These are phyloP conservation scores for Pezicula neosporulosa DNA, from an alignment of 2,329 filamentous ascomycete species.

Conservation along the genomic window DNA sequence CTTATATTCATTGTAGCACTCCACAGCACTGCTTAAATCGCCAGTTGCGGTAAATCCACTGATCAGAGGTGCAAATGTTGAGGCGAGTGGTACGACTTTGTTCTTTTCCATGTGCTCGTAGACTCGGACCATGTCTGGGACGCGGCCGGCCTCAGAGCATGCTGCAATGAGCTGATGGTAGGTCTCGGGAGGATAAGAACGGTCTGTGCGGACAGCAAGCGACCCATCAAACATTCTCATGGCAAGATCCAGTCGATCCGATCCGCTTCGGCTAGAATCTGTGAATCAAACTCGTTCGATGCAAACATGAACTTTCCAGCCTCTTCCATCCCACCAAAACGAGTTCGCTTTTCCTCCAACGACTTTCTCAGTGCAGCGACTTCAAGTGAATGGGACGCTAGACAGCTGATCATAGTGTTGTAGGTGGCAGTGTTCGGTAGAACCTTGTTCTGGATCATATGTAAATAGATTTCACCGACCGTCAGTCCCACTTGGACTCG, in stretches of 20 bases:
- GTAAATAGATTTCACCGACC: slow-evolving; percentile 89
- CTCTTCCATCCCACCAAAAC: slow-evolving; percentile 83
- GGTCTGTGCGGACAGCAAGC: slow-evolving; percentile 50
- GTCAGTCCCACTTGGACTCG: slow-evolving; percentile 85
- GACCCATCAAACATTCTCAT: slow-evolving; percentile 83
- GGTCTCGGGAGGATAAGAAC: slow-evolving; percentile 72
- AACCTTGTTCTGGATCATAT: slow-evolving; percentile 88
- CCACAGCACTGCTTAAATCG: slow-evolving; percentile 82
- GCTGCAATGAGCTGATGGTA: slow-evolving; percentile 84
- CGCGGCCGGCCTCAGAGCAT: slow-evolving; percentile 76
- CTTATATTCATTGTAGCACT: slow-evolving; percentile 95
- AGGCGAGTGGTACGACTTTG: slow-evolving; percentile 69
- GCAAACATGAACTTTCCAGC: slow-evolving; percentile 82
- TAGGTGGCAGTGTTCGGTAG: slow-evolving; percentile 82
- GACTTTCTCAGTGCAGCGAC: slow-evolving; percentile 68
- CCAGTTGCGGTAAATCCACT: slow-evolving; percentile 81
- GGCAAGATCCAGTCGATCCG: slow-evolving; percentile 83
- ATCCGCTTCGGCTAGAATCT: slow-evolving; percentile 83
- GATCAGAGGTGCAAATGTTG: slow-evolving; percentile 91
- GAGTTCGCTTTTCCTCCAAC: slow-evolving; percentile 76
- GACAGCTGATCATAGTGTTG: slow-evolving; percentile 77
- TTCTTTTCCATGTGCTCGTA: slow-evolving; percentile 88
- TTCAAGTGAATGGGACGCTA: slow-evolving; percentile 78
- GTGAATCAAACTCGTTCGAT: slow-evolving; percentile 82
- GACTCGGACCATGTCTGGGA: slow-evolving; percentile 85